These are phyloP conservation scores for Volvariella volvacea DNA, from an alignment of 1,284 basidiomycete species.

Conservation along the genomic window DNA sequence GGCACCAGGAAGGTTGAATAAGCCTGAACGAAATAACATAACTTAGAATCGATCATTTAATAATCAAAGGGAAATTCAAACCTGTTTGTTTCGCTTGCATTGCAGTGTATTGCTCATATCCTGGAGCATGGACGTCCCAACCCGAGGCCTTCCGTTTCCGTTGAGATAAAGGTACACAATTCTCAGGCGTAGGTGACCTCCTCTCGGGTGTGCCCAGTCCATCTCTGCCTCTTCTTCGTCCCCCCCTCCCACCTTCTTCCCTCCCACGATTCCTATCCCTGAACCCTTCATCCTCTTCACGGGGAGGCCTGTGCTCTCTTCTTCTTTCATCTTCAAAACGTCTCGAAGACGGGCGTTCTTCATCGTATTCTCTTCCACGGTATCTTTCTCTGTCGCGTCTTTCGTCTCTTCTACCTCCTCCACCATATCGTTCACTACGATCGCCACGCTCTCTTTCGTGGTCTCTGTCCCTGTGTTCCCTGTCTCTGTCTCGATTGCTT, in stretches of 20 bases:
- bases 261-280: slow-evolving; percentile 41
- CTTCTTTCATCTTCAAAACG: slow-evolving; percentile 40
- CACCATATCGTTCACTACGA: slow-evolving; percentile 26
- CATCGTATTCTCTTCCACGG: slow-evolving; percentile 35
- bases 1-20: slow-evolving; percentile 90
- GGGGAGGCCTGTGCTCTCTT: slow-evolving; percentile 31
- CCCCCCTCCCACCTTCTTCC: slow-evolving; percentile 31
- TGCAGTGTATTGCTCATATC: slow-evolving; percentile 92
- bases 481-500: slow-evolving; percentile 39
- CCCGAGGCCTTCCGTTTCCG: slow-evolving; percentile 82
- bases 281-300: slow-evolving; percentile 39
- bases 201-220: slow-evolving; percentile 65
- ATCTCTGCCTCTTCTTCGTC: slow-evolving; percentile 36
- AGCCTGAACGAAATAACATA: slow-evolving; percentile 38
- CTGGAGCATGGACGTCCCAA: slow-evolving; percentile 94
- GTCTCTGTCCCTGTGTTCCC: slow-evolving; percentile 30
- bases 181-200: slow-evolving; percentile 88
- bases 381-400: slow-evolving; percentile 30
- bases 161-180: slow-evolving; percentile 77
- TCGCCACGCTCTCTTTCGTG: slow-evolving; percentile 37
- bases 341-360: slow-evolving; percentile 26
- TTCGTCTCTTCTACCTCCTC: slow-evolving; percentile 27
- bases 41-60: slow-evolving; percentile 6
- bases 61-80: slow-evolving; percentile 25
- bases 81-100: slow-evolving; percentile 97